Evolutionary conservation across 805 yeast species (phyloP).

Genomic region (Candida montana): DNA sequence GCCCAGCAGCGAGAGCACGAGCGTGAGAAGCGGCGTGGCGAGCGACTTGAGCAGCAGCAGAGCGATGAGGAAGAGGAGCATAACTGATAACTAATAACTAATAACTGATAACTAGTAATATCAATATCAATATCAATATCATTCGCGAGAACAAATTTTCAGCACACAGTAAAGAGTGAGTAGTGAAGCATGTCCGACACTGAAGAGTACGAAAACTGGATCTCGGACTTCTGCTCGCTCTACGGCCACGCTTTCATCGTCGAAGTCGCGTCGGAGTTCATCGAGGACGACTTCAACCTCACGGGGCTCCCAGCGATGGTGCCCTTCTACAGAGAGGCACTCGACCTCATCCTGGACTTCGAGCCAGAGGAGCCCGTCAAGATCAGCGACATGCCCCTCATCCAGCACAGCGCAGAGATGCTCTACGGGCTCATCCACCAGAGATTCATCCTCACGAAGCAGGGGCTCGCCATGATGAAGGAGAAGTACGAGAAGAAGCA

Average conservation of each 20-base stretch:
- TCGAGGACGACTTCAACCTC: slow-evolving; percentile 93
- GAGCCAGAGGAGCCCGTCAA: slow-evolving; percentile 50
- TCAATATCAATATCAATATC: too few relatives aligned
- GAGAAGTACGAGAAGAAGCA: slow-evolving; percentile 84
- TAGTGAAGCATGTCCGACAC: slow-evolving; percentile 22
- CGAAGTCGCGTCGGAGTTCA: slow-evolving; percentile 85
- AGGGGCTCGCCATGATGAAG: slow-evolving; percentile 88
- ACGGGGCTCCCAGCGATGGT: slow-evolving; percentile 84
- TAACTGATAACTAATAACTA: too few relatives aligned
- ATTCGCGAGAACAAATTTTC: too few relatives aligned
- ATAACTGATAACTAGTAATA: too few relatives aligned
- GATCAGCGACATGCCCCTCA: slow-evolving; percentile 63
- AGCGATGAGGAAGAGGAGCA: not conserved
- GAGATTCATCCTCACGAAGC: slow-evolving; percentile 80
- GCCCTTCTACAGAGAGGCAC: slow-evolving; percentile 86
- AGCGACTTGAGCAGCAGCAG: slow-evolving; percentile 12
- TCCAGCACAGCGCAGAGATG: slow-evolving; percentile 87
- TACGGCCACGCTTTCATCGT: slow-evolving; percentile 81
- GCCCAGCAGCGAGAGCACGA: slow-evolving; percentile 22
- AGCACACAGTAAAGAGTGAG: not conserved
- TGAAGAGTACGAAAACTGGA: slow-evolving; percentile 51
- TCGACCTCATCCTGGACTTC: slow-evolving; percentile 84
- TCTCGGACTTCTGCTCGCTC: slow-evolving; percentile 46
- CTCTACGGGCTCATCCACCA: slow-evolving; percentile 94
- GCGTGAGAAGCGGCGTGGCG: slow-evolving; percentile 37